A percentile compares a stretch with the other conserved stretches of the same genome.
Conservation (phyloP, 169 alveolate genomes). For the Eimeria sp. region DNA sequence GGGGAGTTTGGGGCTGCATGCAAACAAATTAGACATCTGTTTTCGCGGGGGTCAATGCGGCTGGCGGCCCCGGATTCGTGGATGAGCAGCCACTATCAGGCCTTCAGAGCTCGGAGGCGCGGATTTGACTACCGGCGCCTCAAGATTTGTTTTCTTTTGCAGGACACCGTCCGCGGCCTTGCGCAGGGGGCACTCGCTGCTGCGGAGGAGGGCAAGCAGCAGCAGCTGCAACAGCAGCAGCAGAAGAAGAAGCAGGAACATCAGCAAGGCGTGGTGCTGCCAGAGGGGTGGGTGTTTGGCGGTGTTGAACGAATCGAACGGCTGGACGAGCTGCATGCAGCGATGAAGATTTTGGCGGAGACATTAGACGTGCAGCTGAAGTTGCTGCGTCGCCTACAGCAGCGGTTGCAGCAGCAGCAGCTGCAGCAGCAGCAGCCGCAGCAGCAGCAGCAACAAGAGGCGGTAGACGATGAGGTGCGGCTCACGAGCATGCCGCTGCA, state of each 20-base stretch:
- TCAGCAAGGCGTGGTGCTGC: slow-evolving; percentile 36
- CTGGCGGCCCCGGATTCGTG: slow-evolving; percentile 80
- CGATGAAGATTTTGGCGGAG: slow-evolving; percentile 70
- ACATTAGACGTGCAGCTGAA: slow-evolving; percentile 75
- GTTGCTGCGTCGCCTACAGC: slow-evolving; percentile 75
- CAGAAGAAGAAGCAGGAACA: background rate
- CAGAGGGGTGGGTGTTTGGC: slow-evolving; percentile 79
- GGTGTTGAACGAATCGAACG: slow-evolving; percentile 72
- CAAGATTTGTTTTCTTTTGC: slow-evolving; percentile 10
- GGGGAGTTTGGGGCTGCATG: slow-evolving; percentile 73
- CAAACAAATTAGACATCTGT: slow-evolving; percentile 64
- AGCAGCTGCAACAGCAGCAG: slow-evolving; percentile 33
- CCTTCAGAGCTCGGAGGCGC: slow-evolving; percentile 59
- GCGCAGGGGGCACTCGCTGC: slow-evolving; percentile 63
- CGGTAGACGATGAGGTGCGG: slow-evolving; percentile 73
- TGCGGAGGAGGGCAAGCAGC: slow-evolving; percentile 20
- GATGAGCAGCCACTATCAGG: slow-evolving; percentile 79
- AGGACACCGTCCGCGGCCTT: slow-evolving; percentile 46
- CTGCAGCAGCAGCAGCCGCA: slow-evolving; percentile 48
- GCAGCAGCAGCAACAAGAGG: slow-evolving; percentile 71
- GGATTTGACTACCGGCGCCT: slow-evolving; percentile 48
- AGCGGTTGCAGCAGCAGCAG: slow-evolving; percentile 51
- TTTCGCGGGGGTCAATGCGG: slow-evolving; percentile 62
- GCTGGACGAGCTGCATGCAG: slow-evolving; percentile 73
- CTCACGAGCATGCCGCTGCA: slow-evolving; percentile 70